Conservation (phyloP, 179 eudicot species). For the Heliamphora pulchella region DNA sequence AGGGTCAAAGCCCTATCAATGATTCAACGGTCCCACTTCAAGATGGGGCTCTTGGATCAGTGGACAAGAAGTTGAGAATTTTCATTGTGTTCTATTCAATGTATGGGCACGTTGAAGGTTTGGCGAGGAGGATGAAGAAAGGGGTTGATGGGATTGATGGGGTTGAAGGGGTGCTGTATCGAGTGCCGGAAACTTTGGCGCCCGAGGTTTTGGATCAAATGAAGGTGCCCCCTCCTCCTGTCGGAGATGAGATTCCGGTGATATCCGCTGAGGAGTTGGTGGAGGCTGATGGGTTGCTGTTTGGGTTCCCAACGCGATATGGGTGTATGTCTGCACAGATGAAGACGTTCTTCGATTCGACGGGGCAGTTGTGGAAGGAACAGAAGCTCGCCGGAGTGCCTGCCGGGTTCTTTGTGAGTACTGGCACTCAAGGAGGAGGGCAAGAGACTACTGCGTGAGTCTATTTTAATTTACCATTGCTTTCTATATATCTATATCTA, state of each 20-base stretch:
- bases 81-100: constrained; percentile 76
- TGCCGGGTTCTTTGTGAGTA: constrained; percentile 87
- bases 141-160: constrained; percentile 70
- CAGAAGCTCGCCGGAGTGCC: constrained; percentile 86
- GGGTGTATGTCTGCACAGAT: constrained; percentile 91
- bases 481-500: background rate
- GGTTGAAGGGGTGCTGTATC: constrained; percentile 57
- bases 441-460: constrained; percentile 96
- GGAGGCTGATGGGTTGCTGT: constrained; percentile 67
- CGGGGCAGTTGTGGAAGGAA: constrained; percentile 67
- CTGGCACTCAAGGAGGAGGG: constrained; percentile 92
- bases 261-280: constrained; percentile 45
- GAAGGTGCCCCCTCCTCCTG: constrained; percentile 71
- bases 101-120: constrained; percentile 84
- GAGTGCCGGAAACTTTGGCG: constrained; percentile 77
- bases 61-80: constrained; percentile 30
- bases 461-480: background rate
- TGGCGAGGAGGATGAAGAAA: constrained; percentile 63
- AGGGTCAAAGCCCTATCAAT: background rate
- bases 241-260: constrained; percentile 63
- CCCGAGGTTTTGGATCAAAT: constrained; percentile 48
- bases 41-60: constrained; percentile 10
- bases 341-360: constrained; percentile 90
- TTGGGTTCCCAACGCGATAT: constrained; percentile 90
- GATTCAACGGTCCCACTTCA: constrained; percentile 15